Percentiles rank a stretch among this genome's conserved stretches.
Evolutionary conservation across 1,284 basidiomycete species (phyloP).

Genomic region (Naganishia sp.): DNA sequence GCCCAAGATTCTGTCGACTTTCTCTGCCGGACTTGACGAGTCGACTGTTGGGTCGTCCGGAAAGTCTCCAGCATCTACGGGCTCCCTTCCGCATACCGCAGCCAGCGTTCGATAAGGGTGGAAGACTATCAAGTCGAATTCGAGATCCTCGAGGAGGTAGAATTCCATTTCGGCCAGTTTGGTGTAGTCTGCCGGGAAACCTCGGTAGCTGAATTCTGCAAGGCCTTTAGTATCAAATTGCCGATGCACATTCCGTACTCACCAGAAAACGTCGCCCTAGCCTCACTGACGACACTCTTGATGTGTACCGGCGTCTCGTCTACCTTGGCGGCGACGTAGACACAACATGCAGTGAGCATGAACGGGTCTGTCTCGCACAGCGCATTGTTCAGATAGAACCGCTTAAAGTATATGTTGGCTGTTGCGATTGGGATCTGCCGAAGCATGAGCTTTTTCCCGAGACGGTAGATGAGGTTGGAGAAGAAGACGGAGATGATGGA

Average conservation of each 20-base stretch:
- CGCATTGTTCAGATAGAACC: constrained; percentile 91
- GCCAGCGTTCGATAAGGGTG: constrained; percentile 90
- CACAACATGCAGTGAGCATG: constrained; percentile 86
- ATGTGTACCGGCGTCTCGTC: constrained; percentile 95
- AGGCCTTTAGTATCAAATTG: background rate
- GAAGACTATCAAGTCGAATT: constrained; percentile 90
- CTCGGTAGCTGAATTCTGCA: constrained; percentile 35
- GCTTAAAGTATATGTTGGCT: constrained; percentile 86
- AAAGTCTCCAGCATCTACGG: constrained; percentile 49
- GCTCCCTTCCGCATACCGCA: constrained; percentile 65
- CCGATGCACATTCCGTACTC: constrained; percentile 44
- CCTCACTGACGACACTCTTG: constrained; percentile 85
- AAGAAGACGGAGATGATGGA: constrained; percentile 82
- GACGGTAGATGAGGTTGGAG: constrained; percentile 77
- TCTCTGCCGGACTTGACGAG: constrained; percentile 39
- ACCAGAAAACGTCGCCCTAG: constrained; percentile 75
- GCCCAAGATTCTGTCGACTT: constrained; percentile 47
- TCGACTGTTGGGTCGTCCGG: constrained; percentile 46
- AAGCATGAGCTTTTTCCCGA: constrained; percentile 79
- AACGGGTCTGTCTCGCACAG: constrained; percentile 94
- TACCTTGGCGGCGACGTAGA: constrained; percentile 93
- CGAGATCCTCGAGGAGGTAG: constrained; percentile 92
- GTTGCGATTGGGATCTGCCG: constrained; percentile 90
- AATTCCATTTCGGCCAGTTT: constrained; percentile 98
- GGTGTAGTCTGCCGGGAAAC: constrained; percentile 80